Base-by-base conservation (phyloP, 345 rosid species). In the Pugionium cornutum region DNA sequence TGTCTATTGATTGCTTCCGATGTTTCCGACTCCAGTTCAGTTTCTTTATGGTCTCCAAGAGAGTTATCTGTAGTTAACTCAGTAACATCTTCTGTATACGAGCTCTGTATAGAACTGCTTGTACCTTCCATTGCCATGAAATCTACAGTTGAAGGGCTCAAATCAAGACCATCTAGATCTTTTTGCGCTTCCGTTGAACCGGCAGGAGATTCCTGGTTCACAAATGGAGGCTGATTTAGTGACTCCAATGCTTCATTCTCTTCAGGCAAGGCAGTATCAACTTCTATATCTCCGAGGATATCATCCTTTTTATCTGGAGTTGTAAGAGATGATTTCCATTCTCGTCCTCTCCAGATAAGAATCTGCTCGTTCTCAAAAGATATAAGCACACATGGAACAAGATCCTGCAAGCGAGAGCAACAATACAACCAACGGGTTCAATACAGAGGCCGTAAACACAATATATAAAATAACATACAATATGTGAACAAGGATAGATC, bases 341-440 rank as follows among this genome's bases (percentile, higher is more conserved):
- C 81, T 59, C 29, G 80, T 72, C 98, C 97, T 65, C 96, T 82
- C 96, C 94, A 92, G 47, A 88, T 73, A 29, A 92, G 91, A 72
- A 92, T 83, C 61, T 85, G 92, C 69, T 92, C 90, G 4, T 48
- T 44, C 52, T 88, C 90, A 83, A 88, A 92, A 36, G 97, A 88
- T 51, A 92, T 81, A 35, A 89, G 80, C 65, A 85, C 88, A 51
- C 97, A 88, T 4, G 97, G 95, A 53, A 92, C 96, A 67, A 89
- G 84, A 31, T 86, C 98, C 98, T 89, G 85, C 58, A 36, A 73
- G 61, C 10, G 11, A 47, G 44, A 48, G 74, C 30, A 31, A 62
- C 1, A 32, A 67, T 40, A 53, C 5, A 67, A 7, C 36, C 28
- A 59, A 4, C 8, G 9, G 5, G 61, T 58, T 58, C 33, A 25